Evolutionary conservation across 495 filamentous ascomycete species (phyloP).

Genomic region (Halenospora varia): DNA sequence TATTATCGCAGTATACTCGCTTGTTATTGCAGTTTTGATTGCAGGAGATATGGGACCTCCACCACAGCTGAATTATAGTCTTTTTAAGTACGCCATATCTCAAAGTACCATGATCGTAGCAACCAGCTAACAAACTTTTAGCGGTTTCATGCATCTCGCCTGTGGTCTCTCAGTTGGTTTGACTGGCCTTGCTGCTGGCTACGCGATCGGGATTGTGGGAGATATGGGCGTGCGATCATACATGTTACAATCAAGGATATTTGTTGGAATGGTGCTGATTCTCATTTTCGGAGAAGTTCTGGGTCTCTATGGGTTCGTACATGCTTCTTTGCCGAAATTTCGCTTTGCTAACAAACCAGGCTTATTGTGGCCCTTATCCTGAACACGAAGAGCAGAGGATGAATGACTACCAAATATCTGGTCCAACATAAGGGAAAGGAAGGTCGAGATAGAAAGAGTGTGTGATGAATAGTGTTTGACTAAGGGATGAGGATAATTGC

Average conservation of each 20-base stretch:
- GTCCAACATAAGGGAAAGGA: neutral
- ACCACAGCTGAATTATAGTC: slow-evolving; percentile 57
- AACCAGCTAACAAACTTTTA: slow-evolving; percentile 11
- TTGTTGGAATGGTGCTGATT: slow-evolving; percentile 98
- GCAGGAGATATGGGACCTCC: slow-evolving; percentile 75
- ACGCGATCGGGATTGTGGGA: slow-evolving; percentile 92
- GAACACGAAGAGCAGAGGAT: slow-evolving; percentile 43
- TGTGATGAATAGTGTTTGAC: slow-evolving; percentile 20
- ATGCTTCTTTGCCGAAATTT: neutral
- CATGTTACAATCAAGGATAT: slow-evolving; percentile 92
- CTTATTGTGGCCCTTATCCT: slow-evolving; percentile 56
- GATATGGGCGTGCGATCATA: slow-evolving; percentile 91
- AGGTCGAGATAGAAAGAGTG: neutral
- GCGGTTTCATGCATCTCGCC: slow-evolving; percentile 88
- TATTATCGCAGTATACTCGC: slow-evolving; percentile 97
- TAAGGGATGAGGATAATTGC: slow-evolving; percentile 16
- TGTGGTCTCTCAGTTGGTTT: slow-evolving; percentile 90
- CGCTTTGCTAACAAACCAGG: slow-evolving; percentile 26
- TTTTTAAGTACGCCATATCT: slow-evolving; percentile 65
- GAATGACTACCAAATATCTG: neutral
- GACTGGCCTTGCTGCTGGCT: slow-evolving; percentile 91
- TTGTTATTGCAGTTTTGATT: slow-evolving; percentile 94
- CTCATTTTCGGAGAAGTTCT: slow-evolving; percentile 98
- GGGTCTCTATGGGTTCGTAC: slow-evolving; percentile 87
- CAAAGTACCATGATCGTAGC: neutral